Evolutionary conservation across 306 rosid species (phyloP).

Genomic region (Lathyrus oleraceus): DNA sequence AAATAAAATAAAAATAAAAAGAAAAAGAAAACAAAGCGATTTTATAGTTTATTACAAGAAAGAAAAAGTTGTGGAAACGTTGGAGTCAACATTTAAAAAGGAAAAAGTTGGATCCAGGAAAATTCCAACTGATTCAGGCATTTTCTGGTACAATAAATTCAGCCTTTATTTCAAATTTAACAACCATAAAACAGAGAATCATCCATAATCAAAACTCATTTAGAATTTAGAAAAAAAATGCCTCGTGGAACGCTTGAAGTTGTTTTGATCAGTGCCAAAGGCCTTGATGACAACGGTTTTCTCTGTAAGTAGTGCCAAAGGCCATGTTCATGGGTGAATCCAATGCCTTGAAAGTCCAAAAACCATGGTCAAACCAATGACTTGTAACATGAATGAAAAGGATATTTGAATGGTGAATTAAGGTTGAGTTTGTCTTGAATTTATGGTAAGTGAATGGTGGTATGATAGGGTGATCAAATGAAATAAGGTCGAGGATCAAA

Average conservation of each 20-base stretch:
- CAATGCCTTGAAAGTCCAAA: too few species aligned
- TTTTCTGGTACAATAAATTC: slow-evolving; percentile 17
- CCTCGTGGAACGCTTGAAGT: slow-evolving; percentile 58
- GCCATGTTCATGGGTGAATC: too few species aligned
- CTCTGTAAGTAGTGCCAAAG: slow-evolving; percentile 48
- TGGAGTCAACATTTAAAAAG: not conserved
- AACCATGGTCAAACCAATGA: too few species aligned
- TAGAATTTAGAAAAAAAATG: slow-evolving; percentile 37
- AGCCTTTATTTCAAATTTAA: not conserved
- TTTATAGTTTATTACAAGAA: not conserved
- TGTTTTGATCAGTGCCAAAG: slow-evolving; percentile 51
- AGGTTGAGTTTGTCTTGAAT: too few species aligned
- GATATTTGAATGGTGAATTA: too few species aligned
- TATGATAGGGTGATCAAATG: too few species aligned
- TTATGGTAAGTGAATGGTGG: too few species aligned
- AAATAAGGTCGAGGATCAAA: too few species aligned
- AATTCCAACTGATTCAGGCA: slow-evolving; percentile 13
- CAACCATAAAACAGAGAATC: too few species aligned
- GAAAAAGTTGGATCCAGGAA: slow-evolving; percentile 13
- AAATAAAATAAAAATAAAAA: too few species aligned
- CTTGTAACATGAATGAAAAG: too few species aligned
- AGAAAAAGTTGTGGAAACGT: not conserved
- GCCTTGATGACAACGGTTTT: slow-evolving; percentile 40
- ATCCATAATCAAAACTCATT: not conserved
- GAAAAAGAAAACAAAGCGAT: not conserved